Conservation (phyloP, 2,329 filamentous ascomycete genomes). For the Xylariales sp. region DNA sequence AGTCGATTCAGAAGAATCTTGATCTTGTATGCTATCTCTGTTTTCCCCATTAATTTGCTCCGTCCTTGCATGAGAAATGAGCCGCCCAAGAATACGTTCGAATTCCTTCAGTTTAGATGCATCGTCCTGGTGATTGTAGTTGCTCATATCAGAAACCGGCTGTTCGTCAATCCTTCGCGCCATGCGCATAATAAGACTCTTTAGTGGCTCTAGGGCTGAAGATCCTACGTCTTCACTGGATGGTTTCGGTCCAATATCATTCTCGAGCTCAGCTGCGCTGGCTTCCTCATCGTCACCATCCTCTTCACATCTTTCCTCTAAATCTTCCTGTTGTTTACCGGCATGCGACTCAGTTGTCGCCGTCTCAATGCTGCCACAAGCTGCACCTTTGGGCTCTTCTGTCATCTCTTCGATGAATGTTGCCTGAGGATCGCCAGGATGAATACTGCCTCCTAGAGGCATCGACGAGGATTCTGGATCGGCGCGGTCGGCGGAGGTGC, state of each 20-base stretch:
- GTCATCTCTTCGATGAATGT: not conserved
- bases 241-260: slow-evolving; percentile 35
- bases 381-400: not conserved
- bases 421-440: slow-evolving; percentile 5
- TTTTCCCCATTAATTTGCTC: slow-evolving; percentile 26
- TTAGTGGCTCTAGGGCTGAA: slow-evolving; percentile 42
- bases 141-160: slow-evolving; percentile 37
- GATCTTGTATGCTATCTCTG: slow-evolving; percentile 12
- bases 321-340: slow-evolving; percentile 21
- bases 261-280: slow-evolving; percentile 20
- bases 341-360: slow-evolving; percentile 11
- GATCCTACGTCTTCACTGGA: slow-evolving; percentile 39
- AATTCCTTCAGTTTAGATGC: slow-evolving; percentile 60
- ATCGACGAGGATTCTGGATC: not conserved
- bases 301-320: slow-evolving; percentile 43
- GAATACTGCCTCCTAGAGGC: not conserved
- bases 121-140: slow-evolving; percentile 46
- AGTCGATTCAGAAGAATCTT: slow-evolving; percentile 8
- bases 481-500: not conserved
- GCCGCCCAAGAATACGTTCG: slow-evolving; percentile 62
- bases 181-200: slow-evolving; percentile 64
- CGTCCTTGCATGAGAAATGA: slow-evolving; percentile 56
- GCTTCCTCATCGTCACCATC: slow-evolving; percentile 26
- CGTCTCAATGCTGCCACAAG: not conserved
- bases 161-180: slow-evolving; percentile 59